Evolutionary conservation across 257 asterid species (phyloP).

Genomic region (Przewalskia tangutica): DNA sequence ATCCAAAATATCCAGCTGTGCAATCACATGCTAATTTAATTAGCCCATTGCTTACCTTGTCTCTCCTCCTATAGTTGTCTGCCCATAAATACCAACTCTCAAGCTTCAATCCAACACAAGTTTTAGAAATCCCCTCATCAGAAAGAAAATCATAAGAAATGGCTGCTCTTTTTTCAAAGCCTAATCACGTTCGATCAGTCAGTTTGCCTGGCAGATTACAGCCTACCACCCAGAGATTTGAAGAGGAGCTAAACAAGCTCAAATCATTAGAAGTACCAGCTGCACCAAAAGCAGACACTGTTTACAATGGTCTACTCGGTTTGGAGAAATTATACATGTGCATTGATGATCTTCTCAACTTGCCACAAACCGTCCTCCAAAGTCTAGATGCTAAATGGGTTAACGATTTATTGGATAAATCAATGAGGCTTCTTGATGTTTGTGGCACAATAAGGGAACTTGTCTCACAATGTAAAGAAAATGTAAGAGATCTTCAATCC

Average conservation of each 20-base stretch:
- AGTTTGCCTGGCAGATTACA: conserved; percentile 9
- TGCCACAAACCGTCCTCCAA: conserved; percentile 10
- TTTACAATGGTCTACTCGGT: conserved; percentile 6
- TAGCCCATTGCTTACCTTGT: not conserved
- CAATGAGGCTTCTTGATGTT: conserved; percentile 7
- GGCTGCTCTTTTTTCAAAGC: not conserved
- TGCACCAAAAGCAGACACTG: not conserved
- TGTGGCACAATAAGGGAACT: conserved; percentile 1
- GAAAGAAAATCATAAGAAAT: not conserved
- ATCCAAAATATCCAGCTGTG: not conserved
- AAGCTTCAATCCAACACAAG: not conserved
- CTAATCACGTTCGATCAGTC: conserved; percentile 3
- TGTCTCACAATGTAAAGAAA: not conserved
- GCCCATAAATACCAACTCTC: not conserved
- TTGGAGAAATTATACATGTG: conserved; percentile 10
- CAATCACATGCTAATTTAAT: conserved; percentile 3
- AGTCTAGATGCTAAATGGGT: not conserved
- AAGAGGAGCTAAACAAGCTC: conserved; percentile 7
- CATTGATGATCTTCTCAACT: conserved; percentile 22
- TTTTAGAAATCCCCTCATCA: not conserved
- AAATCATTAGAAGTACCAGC: not conserved
- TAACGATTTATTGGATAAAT: not conserved
- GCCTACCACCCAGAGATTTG: conserved; percentile 3
- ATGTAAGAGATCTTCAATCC: conserved; percentile 9
- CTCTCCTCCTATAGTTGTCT: not conserved